These are phyloP conservation scores for Acephala macrosclerotiorum DNA, from an alignment of 2,329 filamentous ascomycete species.

Conservation along the genomic window DNA sequence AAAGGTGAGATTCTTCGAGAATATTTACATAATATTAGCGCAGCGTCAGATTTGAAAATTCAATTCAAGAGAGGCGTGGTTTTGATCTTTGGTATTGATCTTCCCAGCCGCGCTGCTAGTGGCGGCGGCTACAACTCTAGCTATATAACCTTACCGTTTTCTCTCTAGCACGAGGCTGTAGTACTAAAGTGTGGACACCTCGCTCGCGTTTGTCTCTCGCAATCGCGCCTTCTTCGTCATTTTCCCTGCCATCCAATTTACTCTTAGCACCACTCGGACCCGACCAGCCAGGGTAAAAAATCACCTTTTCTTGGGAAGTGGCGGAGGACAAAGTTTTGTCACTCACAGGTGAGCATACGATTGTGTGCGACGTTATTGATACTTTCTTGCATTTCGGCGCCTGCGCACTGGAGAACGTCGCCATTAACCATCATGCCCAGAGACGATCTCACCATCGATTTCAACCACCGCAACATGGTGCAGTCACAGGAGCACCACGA, in stretches of 20 bases:
- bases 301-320: neutral
- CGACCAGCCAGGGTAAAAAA: constrained; percentile 7
- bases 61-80: neutral
- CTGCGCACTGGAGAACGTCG: constrained; percentile 37
- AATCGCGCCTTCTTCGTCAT: constrained; percentile 16
- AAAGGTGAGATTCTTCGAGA: too few species aligned
- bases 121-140: neutral
- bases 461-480: constrained; percentile 61
- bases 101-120: neutral
- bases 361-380: constrained; percentile 29
- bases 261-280: constrained; percentile 8
- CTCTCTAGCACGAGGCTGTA: constrained; percentile 14
- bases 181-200: neutral
- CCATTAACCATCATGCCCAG: constrained; percentile 73
- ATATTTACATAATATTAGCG: neutral
- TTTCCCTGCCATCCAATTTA: constrained; percentile 21
- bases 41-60: neutral
- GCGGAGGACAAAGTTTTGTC: constrained; percentile 21
- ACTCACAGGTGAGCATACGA: constrained; percentile 40
- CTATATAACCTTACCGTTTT: neutral
- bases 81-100: neutral
- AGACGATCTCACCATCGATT: constrained; percentile 76
- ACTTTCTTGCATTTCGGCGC: constrained; percentile 26
- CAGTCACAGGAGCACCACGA: constrained; percentile 67
- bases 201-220: constrained; percentile 4